Evolutionary conservation across 148 eudicot genomes (phyloP).

Genomic region (Rhododendron ovatum): DNA sequence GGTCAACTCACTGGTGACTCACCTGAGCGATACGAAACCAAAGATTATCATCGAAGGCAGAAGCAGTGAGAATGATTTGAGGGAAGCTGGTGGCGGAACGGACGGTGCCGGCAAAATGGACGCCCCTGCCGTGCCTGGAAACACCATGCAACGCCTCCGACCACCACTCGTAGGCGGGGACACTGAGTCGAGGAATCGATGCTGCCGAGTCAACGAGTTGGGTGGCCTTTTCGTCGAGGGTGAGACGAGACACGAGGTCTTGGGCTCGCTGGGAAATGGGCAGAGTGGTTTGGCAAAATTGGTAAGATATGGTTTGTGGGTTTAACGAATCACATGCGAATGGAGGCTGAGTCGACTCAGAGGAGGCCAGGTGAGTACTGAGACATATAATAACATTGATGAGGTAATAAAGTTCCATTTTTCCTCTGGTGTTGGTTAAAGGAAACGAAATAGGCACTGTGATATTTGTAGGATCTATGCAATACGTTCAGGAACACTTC

Average conservation of each 20-base stretch:
- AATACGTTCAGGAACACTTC: no score
- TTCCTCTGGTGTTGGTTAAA: not conserved
- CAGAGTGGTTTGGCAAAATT: constrained; percentile 37
- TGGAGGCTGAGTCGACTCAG: constrained; percentile 29
- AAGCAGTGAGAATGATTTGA: constrained; percentile 76
- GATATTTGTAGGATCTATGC: not conserved
- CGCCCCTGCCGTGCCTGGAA: constrained; percentile 45
- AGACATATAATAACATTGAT: not conserved
- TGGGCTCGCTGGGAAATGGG: constrained; percentile 30
- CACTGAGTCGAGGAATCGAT: constrained; percentile 52
- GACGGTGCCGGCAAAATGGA: constrained; percentile 33
- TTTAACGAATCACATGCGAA: constrained; percentile 43
- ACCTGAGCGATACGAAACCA: constrained; percentile 94
- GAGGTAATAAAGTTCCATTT: not conserved
- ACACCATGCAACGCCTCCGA: constrained; percentile 86
- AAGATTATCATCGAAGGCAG: constrained; percentile 73
- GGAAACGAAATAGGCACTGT: not conserved
- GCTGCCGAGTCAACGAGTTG: constrained; percentile 57
- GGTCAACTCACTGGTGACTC: not conserved
- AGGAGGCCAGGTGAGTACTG: not conserved
- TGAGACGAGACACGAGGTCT: constrained; percentile 48
- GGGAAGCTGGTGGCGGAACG: constrained; percentile 70
- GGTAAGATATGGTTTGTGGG: constrained; percentile 28
- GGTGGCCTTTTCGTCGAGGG: constrained; percentile 53
- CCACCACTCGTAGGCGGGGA: constrained; percentile 87